These are phyloP conservation scores for Aurinia saxatilis DNA, from an alignment of 345 rosid genomes.

Conservation along the genomic window DNA sequence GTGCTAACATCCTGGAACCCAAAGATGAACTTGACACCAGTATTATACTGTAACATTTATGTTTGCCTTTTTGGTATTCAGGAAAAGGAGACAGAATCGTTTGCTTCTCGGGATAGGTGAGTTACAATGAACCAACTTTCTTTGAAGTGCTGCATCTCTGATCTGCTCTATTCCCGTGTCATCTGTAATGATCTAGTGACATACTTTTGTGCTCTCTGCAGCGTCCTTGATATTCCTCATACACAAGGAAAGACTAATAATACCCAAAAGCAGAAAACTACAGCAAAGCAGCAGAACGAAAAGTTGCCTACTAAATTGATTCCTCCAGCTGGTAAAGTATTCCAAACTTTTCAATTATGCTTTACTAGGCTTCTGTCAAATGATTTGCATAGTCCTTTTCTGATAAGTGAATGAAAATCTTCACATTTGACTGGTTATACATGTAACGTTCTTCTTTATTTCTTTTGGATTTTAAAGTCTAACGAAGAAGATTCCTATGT, in stretches of 20 bases:
- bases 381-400: not conserved
- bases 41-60: slow-evolving; percentile 7
- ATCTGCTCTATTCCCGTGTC: not conserved
- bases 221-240: slow-evolving; percentile 18
- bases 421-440: not conserved
- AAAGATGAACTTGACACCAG: slow-evolving; percentile 4
- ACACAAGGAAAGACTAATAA: slow-evolving; percentile 20
- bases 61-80: slow-evolving; percentile 6
- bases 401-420: not conserved
- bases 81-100: slow-evolving; percentile 32
- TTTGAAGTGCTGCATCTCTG: slow-evolving; percentile 1
- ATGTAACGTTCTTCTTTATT: not conserved
- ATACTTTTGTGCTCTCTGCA: slow-evolving; percentile 24
- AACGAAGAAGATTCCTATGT: not conserved
- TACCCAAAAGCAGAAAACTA: slow-evolving; percentile 18
- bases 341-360: not conserved
- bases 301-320: slow-evolving; percentile 22
- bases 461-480: not conserved
- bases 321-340: slow-evolving; percentile 34
- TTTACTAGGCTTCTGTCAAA: too few relatives aligned
- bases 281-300: slow-evolving; percentile 24
- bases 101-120: slow-evolving; percentile 36
- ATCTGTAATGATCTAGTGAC: slow-evolving; percentile 10
- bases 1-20: not conserved
- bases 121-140: slow-evolving; percentile 20